phyloP scores from a whole-genome alignment of 805 yeast genomes.

The Schwanniomyces pseudopolymorphus region DNA sequence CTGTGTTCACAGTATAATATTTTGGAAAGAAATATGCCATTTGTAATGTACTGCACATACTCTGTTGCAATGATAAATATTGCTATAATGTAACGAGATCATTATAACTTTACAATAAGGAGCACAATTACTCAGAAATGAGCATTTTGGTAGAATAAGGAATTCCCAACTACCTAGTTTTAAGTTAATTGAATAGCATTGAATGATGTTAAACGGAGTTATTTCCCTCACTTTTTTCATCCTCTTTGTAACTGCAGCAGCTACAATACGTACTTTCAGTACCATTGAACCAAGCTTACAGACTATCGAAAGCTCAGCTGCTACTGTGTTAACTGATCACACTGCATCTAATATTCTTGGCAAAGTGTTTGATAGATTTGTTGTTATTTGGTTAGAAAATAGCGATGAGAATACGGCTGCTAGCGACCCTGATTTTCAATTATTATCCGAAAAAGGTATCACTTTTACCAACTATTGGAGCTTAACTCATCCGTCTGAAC shows the following conservation, averaged over 20 bases:
- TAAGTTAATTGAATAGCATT: no score
- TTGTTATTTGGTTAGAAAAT: conserved; percentile 51
- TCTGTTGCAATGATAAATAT: no score
- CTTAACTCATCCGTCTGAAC: conserved; percentile 54
- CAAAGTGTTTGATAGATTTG: conserved; percentile 37
- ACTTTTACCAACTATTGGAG: conserved; percentile 52
- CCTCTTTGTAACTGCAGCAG: neutral
- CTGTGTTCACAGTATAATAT: no score
- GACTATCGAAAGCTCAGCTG: conserved; percentile 30
- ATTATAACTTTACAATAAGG: no score
- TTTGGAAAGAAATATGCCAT: no score
- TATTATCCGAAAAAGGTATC: conserved; percentile 45
- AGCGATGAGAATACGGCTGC: conserved; percentile 53
- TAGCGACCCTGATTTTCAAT: conserved; percentile 41
- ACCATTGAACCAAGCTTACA: conserved; percentile 29
- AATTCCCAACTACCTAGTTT: no score
- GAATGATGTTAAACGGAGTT: neutral
- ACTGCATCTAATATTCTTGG: conserved; percentile 38
- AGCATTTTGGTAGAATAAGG: no score
- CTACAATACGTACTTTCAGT: neutral
- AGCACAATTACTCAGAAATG: no score
- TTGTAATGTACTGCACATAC: no score
- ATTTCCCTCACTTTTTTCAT: neutral
- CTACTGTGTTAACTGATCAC: conserved; percentile 28
- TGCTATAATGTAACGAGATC: no score